Base-by-base conservation (phyloP, 2,329 filamentous ascomycete species). In the Drechmeria coniospora region DNA sequence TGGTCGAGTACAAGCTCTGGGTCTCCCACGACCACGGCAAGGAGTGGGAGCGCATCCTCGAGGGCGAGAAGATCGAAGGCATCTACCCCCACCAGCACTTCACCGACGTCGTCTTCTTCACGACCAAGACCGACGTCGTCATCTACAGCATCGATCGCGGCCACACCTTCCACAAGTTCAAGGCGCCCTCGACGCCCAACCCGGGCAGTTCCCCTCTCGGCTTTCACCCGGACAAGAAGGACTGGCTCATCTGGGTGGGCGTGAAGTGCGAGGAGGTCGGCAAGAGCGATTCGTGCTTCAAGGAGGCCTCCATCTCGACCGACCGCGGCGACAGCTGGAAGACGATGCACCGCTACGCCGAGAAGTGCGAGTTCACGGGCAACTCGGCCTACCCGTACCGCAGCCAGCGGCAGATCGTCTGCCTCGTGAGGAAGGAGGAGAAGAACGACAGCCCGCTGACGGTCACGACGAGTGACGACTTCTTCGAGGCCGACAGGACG, bases 171-270 rank as follows among this genome's bases (percentile, higher is more conserved):
- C 69, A 80, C 47, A 63, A 60, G 26, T 92, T 94, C 51, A 54
- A 80, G 32, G 72, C 77, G 3, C 79, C 77, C 1, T 61, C 68
- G 23, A 65, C 67, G 37, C 52, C 53, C 6, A 25, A 22, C 13
- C 40, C 57, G 25, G 34, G 38, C 2, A 37, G 45, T 4, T 45
- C 57, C 6, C 65, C 70, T 12, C 63, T 84, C 23, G 62, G 65
- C 20, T 98, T 98, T 57, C 90, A 98, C 43, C 79, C 84, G 1
- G 72, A 78, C 39, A 70, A 79, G 43, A 79, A 77, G 47, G 79
- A 93, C 43, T 94, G 84, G 83, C 62, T 95, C 23, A 79, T 98
- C 35, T 95, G 86, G 84, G 72, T 79, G 26, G 87, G 86, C 21
- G 57, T 73, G 37, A 68, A 77, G 35, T 92, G 82, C 46, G 68